A percentile compares a stretch with the other conserved stretches of the same genome.
phyloP scores from a whole-genome alignment of 441 rosid genomes.

The Raphanus hybrid region DNA sequence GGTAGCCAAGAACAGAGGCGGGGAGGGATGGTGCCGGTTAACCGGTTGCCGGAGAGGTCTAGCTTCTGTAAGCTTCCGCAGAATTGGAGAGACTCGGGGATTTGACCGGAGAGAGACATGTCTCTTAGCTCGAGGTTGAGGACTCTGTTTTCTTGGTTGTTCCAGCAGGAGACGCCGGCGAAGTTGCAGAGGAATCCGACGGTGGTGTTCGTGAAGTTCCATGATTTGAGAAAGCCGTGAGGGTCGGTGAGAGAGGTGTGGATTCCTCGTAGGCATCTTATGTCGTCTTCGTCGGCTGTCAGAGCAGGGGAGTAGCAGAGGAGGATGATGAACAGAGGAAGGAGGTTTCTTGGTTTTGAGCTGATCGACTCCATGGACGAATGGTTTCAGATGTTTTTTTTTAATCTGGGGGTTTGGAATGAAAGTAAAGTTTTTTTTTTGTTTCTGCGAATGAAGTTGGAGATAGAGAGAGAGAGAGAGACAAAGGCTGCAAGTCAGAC shows the following conservation, averaged over 20 bases:
- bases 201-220: conserved; percentile 67
- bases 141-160: conserved; percentile 73
- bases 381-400: neutral
- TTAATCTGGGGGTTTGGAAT: conserved; percentile 23
- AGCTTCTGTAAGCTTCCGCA: conserved; percentile 67
- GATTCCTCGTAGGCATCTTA: conserved; percentile 63
- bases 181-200: conserved; percentile 67
- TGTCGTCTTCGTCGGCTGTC: conserved; percentile 62
- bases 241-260: conserved; percentile 54
- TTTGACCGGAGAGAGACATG: conserved; percentile 61
- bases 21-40: conserved; percentile 73
- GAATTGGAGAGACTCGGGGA: conserved; percentile 65
- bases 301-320: conserved; percentile 26
- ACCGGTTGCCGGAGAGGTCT: conserved; percentile 67
- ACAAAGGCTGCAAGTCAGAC: no score
- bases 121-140: conserved; percentile 56
- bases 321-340: conserved; percentile 22
- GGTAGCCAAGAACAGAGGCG: conserved; percentile 79
- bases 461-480: no score
- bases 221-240: conserved; percentile 50
- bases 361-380: conserved; percentile 35
- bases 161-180: conserved; percentile 89
- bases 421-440: neutral
- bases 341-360: conserved; percentile 26
- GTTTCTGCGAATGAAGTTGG: no score